Percentiles rank a stretch among this genome's conserved stretches.
Conservation (phyloP, 2,329 filamentous ascomycete genomes). For the Lachnellula cervina region DNA sequence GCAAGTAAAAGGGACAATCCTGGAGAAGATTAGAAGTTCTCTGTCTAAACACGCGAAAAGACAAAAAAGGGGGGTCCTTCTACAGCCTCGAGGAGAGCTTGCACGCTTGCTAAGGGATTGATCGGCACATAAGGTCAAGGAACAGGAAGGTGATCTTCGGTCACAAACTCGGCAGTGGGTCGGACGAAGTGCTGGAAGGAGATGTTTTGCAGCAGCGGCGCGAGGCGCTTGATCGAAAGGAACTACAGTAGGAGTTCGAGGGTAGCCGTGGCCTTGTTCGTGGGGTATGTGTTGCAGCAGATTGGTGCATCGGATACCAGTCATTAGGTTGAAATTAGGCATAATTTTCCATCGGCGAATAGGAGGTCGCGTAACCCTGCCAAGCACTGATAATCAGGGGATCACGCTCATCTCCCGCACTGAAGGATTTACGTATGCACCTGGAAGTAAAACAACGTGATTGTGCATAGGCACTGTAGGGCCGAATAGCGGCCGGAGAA, state of each 20-base stretch:
- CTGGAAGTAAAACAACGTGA: background rate
- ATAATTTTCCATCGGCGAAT: slow-evolving; percentile 1
- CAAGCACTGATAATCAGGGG: slow-evolving; percentile 5
- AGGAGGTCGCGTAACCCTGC: background rate
- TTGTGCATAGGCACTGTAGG: background rate
- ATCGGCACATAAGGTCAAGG: background rate
- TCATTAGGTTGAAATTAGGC: slow-evolving; percentile 8
- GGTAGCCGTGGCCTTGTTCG: background rate
- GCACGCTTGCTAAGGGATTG: background rate
- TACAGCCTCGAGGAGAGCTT: background rate
- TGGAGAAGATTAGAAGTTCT: background rate
- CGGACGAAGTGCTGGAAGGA: slow-evolving; percentile 5
- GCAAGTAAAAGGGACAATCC: background rate
- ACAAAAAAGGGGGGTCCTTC: background rate
- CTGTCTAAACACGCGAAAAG: no score
- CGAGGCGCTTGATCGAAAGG: background rate
- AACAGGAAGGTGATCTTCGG: background rate
- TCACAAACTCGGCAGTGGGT: background rate
- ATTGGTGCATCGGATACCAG: slow-evolving; percentile 3
- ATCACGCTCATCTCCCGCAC: slow-evolving; percentile 1
- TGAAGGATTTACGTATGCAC: background rate
- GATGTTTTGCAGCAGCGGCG: background rate
- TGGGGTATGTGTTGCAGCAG: slow-evolving; percentile 1
- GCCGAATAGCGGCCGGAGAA: slow-evolving; percentile 7
- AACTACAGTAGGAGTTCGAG: background rate